Base-by-base conservation (phyloP, 2,329 filamentous ascomycete species). In the Alternaria tenuissima region DNA sequence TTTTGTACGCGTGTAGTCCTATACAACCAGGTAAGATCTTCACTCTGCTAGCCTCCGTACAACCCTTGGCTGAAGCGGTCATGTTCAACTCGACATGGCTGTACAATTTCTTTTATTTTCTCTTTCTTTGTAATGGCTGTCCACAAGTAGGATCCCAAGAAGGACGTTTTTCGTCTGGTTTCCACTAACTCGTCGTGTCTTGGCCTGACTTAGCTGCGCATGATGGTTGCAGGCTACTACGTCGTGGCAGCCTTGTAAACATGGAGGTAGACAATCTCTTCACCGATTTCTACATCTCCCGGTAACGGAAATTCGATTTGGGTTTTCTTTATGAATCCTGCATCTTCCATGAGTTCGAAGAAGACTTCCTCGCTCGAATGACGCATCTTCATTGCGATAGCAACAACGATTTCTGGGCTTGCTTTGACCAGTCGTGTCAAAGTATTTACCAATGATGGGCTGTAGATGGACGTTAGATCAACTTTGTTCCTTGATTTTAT, bases 351-450 rank as follows among this genome's bases (percentile, higher is more conserved):
- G 8, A 90, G 77, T 5, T 87, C 83, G 72, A 91, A 91, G 76
- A 92, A 91, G 3, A 87, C 77, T 7, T 82, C 80, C 73, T 92
- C 89, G 64, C 86, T 89, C 4, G 86, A 83, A 74, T 92, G 89
- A 32, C 89, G 82, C 59, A 86, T 84, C 76, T 92, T 92, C 78
- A 89, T 86, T 2, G 88, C 87, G 26, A 92, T 80, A 16, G 89
- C 76, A 22, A 89, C 76, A 26, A 85, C 68, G 0, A 83, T 81
- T 59, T 80, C 74, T 2, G 86, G 84, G 6, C 83, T 86, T 30
- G 72, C 73, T 18, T 75, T 70, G 42, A 83, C 76, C 49, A 90
- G 75, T 9, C 76, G 78, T 22, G 72, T 67, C 9, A 92, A 77
- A 1, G 87, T 88, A 28, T 78, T 77, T 7, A 91, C 88, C 38